Evolutionary conservation across 1,284 basidiomycete species (phyloP), one percentile per base, ranked within the genome.

Genomic region (Rhodotorula sp.): DNA sequence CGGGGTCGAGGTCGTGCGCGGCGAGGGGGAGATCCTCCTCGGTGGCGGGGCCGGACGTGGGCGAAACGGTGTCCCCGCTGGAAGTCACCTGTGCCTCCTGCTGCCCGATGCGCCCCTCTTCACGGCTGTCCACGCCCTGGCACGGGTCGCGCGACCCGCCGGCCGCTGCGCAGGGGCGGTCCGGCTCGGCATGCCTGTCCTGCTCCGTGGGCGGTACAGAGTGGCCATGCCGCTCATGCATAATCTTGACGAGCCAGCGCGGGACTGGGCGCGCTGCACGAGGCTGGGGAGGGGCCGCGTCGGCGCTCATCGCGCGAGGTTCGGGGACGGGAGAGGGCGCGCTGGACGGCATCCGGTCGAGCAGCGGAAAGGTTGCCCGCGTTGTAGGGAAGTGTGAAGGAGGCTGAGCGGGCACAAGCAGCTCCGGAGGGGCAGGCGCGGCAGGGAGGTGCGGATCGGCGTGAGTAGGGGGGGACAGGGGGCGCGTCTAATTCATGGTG

Each of bases 241-340:
- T 64, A 34, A 69, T 54, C 34, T 54, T 44, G 51, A 56, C 34
- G 62, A 64, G 64, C 67, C 67, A 69, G 27, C 46, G 19, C n/a
- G 67, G 61, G 4, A 58, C 36, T 19, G 39, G 34, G 21, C 59
- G 34, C 29, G 54, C 10, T 13, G 53, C 29, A 8, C 13, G 56
- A 13, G 56, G 27, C 22, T 41, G 12, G 41, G 13, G 44, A 32
- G 21, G 58, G 8, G 37, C n/a, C 36, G 37, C 36, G 21, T n/a
- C 25, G n/a, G 29, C 27, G 61, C 25, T 39, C 37, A 25, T 36
- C 27, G 9, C 32, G 29, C 22, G 32, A 21, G 44, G 27, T 17
- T 51, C 56, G 46, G 15, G 41, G 46, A 9, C 25, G 6, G 27
- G 21, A 12, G 29, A 17, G 41, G 8, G 25, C 3, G 36, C 27